Conservation (phyloP, 208 protist species). For the Leishmania amazonensis region DNA sequence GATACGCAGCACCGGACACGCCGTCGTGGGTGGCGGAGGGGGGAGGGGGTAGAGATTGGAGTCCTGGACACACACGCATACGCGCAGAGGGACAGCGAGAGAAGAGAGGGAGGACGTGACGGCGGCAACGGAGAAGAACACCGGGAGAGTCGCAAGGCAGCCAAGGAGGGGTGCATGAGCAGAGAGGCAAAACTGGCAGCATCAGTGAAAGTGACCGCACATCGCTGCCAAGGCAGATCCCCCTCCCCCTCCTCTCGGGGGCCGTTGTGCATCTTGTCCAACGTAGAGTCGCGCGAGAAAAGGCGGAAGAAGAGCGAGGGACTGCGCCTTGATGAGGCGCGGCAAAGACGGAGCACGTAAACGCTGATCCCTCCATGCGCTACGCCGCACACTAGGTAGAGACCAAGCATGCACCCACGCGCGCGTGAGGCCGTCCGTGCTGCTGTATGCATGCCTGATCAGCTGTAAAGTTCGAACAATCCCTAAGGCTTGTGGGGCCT, state of each 20-base stretch:
- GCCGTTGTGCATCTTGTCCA: neutral
- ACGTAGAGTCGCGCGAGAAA: neutral
- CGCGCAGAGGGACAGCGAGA: neutral
- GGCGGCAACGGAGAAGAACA: constrained; percentile 2
- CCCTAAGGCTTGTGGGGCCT: neutral
- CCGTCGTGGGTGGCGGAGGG: neutral
- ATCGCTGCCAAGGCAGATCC: neutral
- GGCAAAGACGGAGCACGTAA: neutral
- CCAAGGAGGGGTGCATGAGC: neutral
- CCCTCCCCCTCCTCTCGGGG: neutral
- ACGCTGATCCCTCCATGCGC: neutral
- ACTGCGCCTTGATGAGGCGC: neutral
- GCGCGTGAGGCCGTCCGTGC: neutral
- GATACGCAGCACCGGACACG: neutral
- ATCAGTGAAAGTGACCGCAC: neutral
- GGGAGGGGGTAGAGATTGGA: neutral
- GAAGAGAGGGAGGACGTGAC: neutral
- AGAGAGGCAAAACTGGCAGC: no score
- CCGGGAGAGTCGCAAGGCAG: neutral
- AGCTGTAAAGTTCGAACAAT: neutral
- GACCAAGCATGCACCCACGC: neutral
- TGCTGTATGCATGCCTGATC: neutral
- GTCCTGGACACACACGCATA: neutral
- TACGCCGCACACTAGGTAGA: neutral
- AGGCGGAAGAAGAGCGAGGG: neutral